These are phyloP conservation scores for Termitomyces sp. DNA, from an alignment of 768 basidiomycete genomes.

Conservation along the genomic window DNA sequence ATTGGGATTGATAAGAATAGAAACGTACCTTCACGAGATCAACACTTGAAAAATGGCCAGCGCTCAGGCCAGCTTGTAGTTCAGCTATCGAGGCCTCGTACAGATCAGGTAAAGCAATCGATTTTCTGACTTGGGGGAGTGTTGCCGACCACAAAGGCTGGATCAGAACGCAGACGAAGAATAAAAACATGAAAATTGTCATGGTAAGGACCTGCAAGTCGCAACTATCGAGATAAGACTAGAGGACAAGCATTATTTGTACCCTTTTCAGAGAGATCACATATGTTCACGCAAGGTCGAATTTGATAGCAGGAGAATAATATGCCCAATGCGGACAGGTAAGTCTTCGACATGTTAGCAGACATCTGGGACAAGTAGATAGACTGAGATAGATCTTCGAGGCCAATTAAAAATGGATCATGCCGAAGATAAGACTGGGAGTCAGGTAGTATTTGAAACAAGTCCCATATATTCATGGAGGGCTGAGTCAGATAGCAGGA, in stretches of 20 bases:
- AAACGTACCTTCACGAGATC: slow-evolving; percentile 55
- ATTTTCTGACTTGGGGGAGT: not conserved
- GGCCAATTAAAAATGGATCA: too few relatives aligned
- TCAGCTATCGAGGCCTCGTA: slow-evolving; percentile 60
- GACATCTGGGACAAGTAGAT: not conserved
- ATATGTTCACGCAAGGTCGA: not conserved
- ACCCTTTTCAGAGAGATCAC: not conserved
- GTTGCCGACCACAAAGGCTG: not conserved
- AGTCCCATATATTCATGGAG: not conserved
- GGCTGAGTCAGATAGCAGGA: not conserved
- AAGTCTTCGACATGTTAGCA: not conserved
- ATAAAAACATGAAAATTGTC: not conserved
- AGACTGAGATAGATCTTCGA: not conserved
- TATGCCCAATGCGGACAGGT: not conserved
- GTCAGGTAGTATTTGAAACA: not conserved
- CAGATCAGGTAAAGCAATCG: slow-evolving; percentile 44
- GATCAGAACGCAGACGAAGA: not conserved
- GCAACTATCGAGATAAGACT: not conserved
- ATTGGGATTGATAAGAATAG: not conserved
- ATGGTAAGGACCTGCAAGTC: not conserved
- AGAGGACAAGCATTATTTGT: not conserved
- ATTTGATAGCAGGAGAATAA: not conserved
- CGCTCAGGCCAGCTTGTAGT: slow-evolving; percentile 50
- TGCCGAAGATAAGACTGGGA: not conserved
- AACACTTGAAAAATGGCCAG: slow-evolving; percentile 52